A percentile compares a stretch with the other conserved stretches of the same genome.
These are phyloP conservation scores for Parasitella parasitica DNA, from an alignment of 371 early-diverging fungal species.

Conservation along the genomic window DNA sequence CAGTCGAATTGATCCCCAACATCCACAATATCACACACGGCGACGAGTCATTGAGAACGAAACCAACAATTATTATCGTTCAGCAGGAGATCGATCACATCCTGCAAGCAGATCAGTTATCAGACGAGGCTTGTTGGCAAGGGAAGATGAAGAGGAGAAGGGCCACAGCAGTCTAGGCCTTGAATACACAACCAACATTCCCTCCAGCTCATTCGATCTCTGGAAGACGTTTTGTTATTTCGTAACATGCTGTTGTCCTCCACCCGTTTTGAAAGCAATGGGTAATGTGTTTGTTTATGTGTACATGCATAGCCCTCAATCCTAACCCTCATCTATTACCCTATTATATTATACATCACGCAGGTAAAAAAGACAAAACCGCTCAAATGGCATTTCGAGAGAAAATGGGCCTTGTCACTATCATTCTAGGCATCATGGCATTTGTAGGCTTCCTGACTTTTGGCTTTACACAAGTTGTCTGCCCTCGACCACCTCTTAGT, in stretches of 20 bases:
- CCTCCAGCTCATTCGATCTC: constrained; percentile 12
- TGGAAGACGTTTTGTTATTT: constrained; percentile 54
- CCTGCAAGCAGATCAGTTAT: constrained; percentile 20
- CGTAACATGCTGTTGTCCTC: constrained; percentile 58
- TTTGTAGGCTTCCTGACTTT: constrained; percentile 79
- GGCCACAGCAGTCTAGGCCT: not conserved
- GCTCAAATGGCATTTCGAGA: constrained; percentile 85
- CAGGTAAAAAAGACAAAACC: constrained; percentile 53
- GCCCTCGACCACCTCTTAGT: constrained; percentile 51
- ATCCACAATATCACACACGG: constrained; percentile 59
- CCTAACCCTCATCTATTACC: not conserved
- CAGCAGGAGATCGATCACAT: constrained; percentile 5
- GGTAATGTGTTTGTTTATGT: constrained; percentile 26
- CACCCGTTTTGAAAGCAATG: constrained; percentile 40
- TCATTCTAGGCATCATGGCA: constrained; percentile 70
- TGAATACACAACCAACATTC: not conserved
- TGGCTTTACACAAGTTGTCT: constrained; percentile 64
- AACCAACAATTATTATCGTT: not conserved
- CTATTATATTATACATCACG: not conserved
- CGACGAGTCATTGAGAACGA: constrained; percentile 7
- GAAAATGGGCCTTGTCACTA: constrained; percentile 75
- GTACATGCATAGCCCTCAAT: not conserved
- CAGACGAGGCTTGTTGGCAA: constrained; percentile 20
- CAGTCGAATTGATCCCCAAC: constrained; percentile 53
- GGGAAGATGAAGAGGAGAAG: constrained; percentile 16